These are phyloP conservation scores for Rhynchospora breviuscula DNA, from an alignment of 176 grass and related monocot genomes.

Conservation along the genomic window DNA sequence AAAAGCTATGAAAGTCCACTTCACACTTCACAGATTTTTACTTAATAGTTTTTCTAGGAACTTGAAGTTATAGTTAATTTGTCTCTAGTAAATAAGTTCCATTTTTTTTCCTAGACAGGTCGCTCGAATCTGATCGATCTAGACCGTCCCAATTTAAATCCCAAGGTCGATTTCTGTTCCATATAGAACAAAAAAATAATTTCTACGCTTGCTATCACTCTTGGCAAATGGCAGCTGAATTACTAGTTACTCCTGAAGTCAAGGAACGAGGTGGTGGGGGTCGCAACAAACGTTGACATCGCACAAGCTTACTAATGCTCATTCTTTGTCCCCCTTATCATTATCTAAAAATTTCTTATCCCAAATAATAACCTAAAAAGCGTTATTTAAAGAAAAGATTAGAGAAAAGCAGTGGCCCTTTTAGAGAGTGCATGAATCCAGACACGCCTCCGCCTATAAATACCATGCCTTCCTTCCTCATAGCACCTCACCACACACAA, in stretches of 20 bases:
- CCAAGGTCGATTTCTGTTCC: not conserved
- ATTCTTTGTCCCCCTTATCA: not conserved
- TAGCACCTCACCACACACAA: not conserved
- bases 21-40: too few species aligned
- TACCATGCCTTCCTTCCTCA: not conserved
- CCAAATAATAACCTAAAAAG: not conserved
- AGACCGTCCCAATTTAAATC: not conserved
- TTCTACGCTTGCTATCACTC: not conserved
- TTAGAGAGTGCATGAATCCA: conserved; percentile 6
- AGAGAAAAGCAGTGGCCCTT: not conserved
- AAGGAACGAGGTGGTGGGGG: not conserved
- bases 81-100: too few species aligned
- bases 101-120: too few species aligned
- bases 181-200: not conserved
- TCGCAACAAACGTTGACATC: conserved; percentile 1
- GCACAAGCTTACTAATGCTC: not conserved
- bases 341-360: not conserved
- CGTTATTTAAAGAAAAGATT: not conserved
- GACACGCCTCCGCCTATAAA: conserved; percentile 15
- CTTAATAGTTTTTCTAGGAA: too few species aligned
- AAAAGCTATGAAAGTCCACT: too few species aligned
- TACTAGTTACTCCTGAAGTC: not conserved
- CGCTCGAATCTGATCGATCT: not conserved
- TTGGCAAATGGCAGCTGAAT: not conserved
- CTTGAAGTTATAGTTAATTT: too few species aligned